These are phyloP conservation scores for Mycotypha africana DNA, from an alignment of 371 early-diverging fungal genomes.

Conservation along the genomic window DNA sequence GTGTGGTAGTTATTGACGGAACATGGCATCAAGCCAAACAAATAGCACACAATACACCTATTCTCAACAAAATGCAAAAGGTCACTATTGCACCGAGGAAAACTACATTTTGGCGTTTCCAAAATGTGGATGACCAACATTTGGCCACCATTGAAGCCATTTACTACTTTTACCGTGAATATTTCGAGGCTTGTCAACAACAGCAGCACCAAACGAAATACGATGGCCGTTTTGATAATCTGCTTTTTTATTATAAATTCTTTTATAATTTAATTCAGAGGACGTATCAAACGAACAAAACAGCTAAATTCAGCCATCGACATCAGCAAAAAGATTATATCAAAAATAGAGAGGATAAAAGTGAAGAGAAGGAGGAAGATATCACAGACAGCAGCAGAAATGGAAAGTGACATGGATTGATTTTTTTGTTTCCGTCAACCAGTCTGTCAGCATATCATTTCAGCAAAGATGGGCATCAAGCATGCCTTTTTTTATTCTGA, in stretches of 20 bases:
- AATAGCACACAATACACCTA: constrained; percentile 56
- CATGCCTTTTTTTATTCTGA: too few relatives aligned
- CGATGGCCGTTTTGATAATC: constrained; percentile 76
- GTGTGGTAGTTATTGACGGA: constrained; percentile 86
- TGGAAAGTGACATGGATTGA: too few relatives aligned
- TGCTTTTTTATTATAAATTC: constrained; percentile 84
- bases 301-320: constrained; percentile 12
- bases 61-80: constrained; percentile 44
- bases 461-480: too few relatives aligned
- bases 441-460: too few relatives aligned
- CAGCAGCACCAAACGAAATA: constrained; percentile 37
- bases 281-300: constrained; percentile 39
- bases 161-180: constrained; percentile 85
- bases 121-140: constrained; percentile 63
- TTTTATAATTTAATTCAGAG: constrained; percentile 81
- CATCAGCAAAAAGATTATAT: constrained; percentile 26
- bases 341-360: too few relatives aligned
- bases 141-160: constrained; percentile 95
- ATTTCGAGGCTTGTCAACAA: constrained; percentile 31
- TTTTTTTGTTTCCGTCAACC: too few relatives aligned
- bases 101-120: constrained; percentile 92
- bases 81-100: constrained; percentile 59
- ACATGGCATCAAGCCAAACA: constrained; percentile 87
- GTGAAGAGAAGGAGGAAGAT: too few relatives aligned
- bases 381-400: too few relatives aligned